Conservation (phyloP, 805 yeast genomes). For the Candida tibetensis region DNA sequence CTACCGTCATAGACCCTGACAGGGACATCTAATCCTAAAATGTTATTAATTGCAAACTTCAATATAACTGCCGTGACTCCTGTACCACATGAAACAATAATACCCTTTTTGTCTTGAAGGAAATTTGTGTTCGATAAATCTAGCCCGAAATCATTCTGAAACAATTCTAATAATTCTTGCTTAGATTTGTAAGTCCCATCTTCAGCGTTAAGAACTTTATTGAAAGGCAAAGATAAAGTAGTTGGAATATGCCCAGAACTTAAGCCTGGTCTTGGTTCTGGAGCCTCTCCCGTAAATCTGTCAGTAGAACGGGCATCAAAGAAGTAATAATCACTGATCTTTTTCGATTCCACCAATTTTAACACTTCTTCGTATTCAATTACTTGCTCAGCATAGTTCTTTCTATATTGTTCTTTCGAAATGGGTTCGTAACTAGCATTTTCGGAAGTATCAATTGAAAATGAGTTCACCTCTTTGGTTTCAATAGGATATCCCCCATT, state of each 20-base stretch:
- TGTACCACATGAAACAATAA: constrained; percentile 90
- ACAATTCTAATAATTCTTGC: constrained; percentile 44
- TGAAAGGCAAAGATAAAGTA: constrained; percentile 73
- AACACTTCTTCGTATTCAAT: constrained; percentile 65
- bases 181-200: constrained; percentile 47
- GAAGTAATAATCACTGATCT: constrained; percentile 45
- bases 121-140: constrained; percentile 26
- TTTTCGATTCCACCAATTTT: constrained; percentile 50
- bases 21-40: constrained; percentile 36
- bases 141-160: constrained; percentile 35
- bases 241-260: constrained; percentile 90
- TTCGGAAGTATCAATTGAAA: constrained; percentile 14
- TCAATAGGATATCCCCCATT: constrained; percentile 47
- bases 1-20: constrained; percentile 67
- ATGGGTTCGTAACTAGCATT: constrained; percentile 17
- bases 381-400: constrained; percentile 44
- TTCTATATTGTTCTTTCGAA: constrained; percentile 27
- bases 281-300: constrained; percentile 73
- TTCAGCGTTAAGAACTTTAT: constrained; percentile 49
- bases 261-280: constrained; percentile 88
- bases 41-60: constrained; percentile 58
- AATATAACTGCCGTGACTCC: constrained; percentile 91
- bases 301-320: constrained; percentile 81
- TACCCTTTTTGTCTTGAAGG: constrained; percentile 51
- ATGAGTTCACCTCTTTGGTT: constrained; percentile 21